Conservation (phyloP, 345 rosid species). For the Jatropha curcas region DNA sequence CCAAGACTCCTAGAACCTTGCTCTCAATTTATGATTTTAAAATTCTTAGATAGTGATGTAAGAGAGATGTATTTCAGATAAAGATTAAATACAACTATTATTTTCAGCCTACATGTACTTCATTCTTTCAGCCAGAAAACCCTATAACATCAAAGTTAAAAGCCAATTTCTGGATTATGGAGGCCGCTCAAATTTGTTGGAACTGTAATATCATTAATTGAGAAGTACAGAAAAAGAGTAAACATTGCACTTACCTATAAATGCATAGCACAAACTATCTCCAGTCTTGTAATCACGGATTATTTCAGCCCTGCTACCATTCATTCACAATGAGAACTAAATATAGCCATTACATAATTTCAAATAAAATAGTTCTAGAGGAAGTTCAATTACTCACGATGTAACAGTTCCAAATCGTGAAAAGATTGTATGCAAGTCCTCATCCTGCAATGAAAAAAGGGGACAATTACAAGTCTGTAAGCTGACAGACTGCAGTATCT, state of each 20-base stretch:
- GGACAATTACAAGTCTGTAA: slow-evolving; percentile 12
- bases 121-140: neutral
- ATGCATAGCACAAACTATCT: slow-evolving; percentile 95
- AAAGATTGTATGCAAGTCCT: slow-evolving; percentile 89
- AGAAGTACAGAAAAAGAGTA: no score
- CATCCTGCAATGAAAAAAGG: slow-evolving; percentile 63
- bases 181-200: neutral
- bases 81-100: neutral
- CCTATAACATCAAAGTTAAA: neutral
- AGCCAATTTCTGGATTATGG: neutral
- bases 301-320: slow-evolving; percentile 71
- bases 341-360: neutral
- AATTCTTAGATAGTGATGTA: neutral
- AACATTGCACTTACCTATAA: slow-evolving; percentile 76
- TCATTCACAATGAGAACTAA: slow-evolving; percentile 19
- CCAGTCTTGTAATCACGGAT: slow-evolving; percentile 96
- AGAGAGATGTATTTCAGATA: neutral
- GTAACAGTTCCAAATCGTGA: slow-evolving; percentile 90
- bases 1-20: neutral
- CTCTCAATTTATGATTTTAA: neutral
- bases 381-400: slow-evolving; percentile 51
- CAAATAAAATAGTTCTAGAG: slow-evolving; percentile 5
- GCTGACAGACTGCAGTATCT: neutral
- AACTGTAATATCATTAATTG: neutral
- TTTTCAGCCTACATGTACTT: neutral